Base-by-base conservation (phyloP, 805 yeast species). In the Starmerella ratchasimensis region DNA sequence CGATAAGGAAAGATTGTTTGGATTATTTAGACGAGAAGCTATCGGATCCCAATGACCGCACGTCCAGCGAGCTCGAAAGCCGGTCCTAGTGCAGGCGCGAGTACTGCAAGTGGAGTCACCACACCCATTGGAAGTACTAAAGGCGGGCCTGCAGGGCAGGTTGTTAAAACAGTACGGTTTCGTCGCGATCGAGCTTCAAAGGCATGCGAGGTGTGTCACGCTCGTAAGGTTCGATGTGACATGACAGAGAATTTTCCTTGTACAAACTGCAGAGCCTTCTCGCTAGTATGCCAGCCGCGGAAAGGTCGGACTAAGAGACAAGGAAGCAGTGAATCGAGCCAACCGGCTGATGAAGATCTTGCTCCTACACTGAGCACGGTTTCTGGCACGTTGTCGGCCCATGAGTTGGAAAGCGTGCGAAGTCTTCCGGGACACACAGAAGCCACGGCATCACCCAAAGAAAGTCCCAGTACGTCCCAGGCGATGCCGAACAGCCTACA, bases 201-300 rank as follows among this genome's bases (percentile, higher is more conserved):
- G 33, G 88, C 86, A 2, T 79, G 90, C 52, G 68, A 71, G 28
- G 78, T 79, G n/a, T 80, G 90, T 52, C 74, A 82, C 38, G 68
- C 76, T 6, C 63, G 90, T 25, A 80, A 80, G 50, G 90, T 80
- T n/a, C 68, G 84, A 25, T 80, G 93, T 58, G 63, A 59, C 40
- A 62, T 59, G 40, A 77, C 64, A 11, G 54, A 56, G 24, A 68
- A 61, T 38, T 62, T 64, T 51, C 80, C 79, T 0, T 74, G 80
- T 50, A 69, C 84, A 23, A 78, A 78, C 55, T 78, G 88, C 53
- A 63, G 70, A 25, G 75, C 79, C 3, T 78, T 76, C 55, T 76
- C 79, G 6, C 69, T 81, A 50, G 81, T 74, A 35, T 81, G 86
- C 59, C 61, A 63, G 24, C 64, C 78, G 36, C 86, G 84, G 1